These are phyloP conservation scores for Annona cherimola DNA, from an alignment of 164 flowering plant species.

Conservation along the genomic window DNA sequence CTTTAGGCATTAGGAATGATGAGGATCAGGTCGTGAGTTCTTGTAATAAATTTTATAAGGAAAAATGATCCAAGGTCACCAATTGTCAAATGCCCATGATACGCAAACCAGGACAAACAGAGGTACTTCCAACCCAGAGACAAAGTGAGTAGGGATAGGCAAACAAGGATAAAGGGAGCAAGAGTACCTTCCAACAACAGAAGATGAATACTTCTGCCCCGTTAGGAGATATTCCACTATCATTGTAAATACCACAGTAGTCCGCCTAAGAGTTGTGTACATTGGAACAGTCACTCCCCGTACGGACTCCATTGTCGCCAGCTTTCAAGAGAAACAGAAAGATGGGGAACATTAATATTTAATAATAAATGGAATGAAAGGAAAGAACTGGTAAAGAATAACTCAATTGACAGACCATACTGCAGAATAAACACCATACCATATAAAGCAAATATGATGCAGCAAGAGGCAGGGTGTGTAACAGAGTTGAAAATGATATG, in stretches of 20 bases:
- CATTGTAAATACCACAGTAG: slow-evolving; percentile 85
- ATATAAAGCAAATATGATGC: slow-evolving; percentile 65
- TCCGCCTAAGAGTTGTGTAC: slow-evolving; percentile 89
- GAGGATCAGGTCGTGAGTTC: too few relatives aligned
- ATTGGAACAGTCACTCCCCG: slow-evolving; percentile 83
- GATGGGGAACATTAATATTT: not conserved
- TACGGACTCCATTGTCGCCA: slow-evolving; percentile 80
- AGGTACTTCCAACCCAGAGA: too few relatives aligned
- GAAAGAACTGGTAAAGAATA: not conserved
- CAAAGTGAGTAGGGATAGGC: too few relatives aligned
- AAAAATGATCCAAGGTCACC: too few relatives aligned
- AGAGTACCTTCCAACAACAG: slow-evolving; percentile 57
- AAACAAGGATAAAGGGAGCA: not conserved
- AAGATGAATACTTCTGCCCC: slow-evolving; percentile 52
- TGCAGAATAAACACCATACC: slow-evolving; percentile 39
- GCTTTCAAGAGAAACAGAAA: slow-evolving; percentile 28
- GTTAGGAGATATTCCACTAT: slow-evolving; percentile 58
- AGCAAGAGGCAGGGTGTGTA: slow-evolving; percentile 63
- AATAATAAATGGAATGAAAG: not conserved
- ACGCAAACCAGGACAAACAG: too few relatives aligned
- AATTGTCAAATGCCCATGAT: too few relatives aligned
- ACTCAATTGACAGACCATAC: not conserved
- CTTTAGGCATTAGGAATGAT: too few relatives aligned
- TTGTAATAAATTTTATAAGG: too few relatives aligned
- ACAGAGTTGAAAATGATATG: slow-evolving; percentile 48